Percentiles rank a stretch among this genome's conserved stretches.
These are phyloP conservation scores for Crotalaria pallida DNA, from an alignment of 306 rosid species.

Conservation along the genomic window DNA sequence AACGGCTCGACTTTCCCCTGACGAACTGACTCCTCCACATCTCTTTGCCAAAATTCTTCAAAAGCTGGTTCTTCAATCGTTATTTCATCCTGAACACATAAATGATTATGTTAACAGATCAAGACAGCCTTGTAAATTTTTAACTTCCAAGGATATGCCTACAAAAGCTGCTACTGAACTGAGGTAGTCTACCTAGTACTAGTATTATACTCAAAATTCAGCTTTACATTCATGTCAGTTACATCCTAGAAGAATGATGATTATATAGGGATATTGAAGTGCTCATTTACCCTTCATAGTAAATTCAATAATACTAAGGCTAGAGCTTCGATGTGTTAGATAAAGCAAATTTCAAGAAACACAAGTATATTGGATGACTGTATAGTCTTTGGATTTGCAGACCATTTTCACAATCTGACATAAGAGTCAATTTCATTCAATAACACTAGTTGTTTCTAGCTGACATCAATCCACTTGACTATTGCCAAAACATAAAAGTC, in stretches of 20 bases:
- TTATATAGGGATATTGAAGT: neutral
- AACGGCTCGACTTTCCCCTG: conserved; percentile 65
- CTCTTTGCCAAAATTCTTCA: conserved; percentile 62
- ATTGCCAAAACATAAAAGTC: neutral
- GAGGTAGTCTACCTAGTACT: neutral
- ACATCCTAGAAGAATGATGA: neutral
- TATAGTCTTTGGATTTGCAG: neutral
- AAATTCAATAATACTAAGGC: neutral
- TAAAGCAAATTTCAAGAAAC: neutral
- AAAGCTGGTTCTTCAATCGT: conserved; percentile 62
- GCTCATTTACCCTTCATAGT: neutral
- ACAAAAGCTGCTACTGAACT: neutral
- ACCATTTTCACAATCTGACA: neutral
- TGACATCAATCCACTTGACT: neutral
- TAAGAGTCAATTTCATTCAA: neutral
- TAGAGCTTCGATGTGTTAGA: neutral
- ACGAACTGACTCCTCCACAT: conserved; percentile 87
- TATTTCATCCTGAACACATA: conserved; percentile 58
- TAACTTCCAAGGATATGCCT: neutral
- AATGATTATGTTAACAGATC: neutral
- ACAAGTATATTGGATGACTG: neutral
- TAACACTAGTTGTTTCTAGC: neutral
- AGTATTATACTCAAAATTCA: neutral
- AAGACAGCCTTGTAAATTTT: neutral
- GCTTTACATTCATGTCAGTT: neutral